Evolutionary conservation across 768 basidiomycete species (phyloP).

Genomic region (Rhizopogon rudus): DNA sequence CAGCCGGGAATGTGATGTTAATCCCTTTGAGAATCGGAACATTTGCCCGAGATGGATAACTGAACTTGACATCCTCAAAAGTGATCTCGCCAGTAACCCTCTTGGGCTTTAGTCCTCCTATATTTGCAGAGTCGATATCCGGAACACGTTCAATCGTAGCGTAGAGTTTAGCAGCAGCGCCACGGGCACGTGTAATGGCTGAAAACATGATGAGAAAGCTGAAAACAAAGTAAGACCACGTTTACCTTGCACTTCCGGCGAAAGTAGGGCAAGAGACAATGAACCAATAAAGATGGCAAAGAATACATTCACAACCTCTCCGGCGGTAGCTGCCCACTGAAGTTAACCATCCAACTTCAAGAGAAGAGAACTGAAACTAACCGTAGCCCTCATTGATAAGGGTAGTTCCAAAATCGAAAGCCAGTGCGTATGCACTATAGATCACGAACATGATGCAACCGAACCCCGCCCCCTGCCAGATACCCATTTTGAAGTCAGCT

Average conservation of each 20-base stretch:
- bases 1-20: conserved; percentile 34
- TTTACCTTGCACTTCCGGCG: conserved; percentile 44
- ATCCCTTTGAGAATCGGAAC: conserved; percentile 48
- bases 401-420: conserved; percentile 47
- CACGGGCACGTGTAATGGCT: conserved; percentile 43
- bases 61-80: conserved; percentile 46
- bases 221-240: not conserved
- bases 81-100: conserved; percentile 40
- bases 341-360: not conserved
- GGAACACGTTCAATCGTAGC: conserved; percentile 53
- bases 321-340: conserved; percentile 27
- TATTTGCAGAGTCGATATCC: conserved; percentile 43
- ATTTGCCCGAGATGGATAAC: conserved; percentile 43
- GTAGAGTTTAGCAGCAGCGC: conserved; percentile 54
- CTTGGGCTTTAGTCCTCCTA: conserved; percentile 40
- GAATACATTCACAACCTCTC: conserved; percentile 50
- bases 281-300: conserved; percentile 48
- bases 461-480: conserved; percentile 32
- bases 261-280: conserved; percentile 48
- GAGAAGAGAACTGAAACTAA: conserved; percentile 4
- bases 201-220: not conserved
- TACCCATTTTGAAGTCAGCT: conserved; percentile 31
- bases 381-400: conserved; percentile 34
- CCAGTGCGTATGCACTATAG: conserved; percentile 34
- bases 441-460: conserved; percentile 46